phyloP scores from a whole-genome alignment of 225 moss, liverwort and hornwort species.

The Sphagnum tenellum region DNA sequence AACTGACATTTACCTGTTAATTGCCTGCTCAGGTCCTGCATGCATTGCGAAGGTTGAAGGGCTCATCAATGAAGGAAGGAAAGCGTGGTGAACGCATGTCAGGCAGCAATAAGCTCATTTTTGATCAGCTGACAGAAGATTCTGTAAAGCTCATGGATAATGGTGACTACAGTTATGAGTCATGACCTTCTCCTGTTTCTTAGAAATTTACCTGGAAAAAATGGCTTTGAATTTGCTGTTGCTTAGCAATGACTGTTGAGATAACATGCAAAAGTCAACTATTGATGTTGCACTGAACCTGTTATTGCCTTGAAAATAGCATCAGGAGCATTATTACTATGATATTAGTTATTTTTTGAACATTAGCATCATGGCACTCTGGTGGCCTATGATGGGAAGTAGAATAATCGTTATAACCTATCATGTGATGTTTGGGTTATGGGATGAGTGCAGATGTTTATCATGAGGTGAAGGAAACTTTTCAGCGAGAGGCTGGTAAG shows the following conservation, averaged over 20 bases:
- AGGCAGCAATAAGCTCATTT: constrained; percentile 51
- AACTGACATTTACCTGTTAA: too few relatives aligned
- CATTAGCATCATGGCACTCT: too few relatives aligned
- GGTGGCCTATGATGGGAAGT: too few relatives aligned
- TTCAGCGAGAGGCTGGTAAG: constrained; percentile 80
- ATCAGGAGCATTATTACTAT: too few relatives aligned
- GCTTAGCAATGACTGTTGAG: too few relatives aligned
- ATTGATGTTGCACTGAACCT: too few relatives aligned
- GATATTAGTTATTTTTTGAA: too few relatives aligned
- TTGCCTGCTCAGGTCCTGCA: constrained; percentile 43
- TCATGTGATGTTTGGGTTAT: too few relatives aligned
- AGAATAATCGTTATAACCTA: too few relatives aligned
- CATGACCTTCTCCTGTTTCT: constrained; percentile 1
- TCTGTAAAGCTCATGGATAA: constrained; percentile 90
- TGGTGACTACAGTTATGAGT: constrained; percentile 72
- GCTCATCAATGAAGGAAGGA: constrained; percentile 48
- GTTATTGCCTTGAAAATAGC: too few relatives aligned
- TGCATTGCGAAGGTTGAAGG: constrained; percentile 87
- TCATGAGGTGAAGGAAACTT: constrained; percentile 68
- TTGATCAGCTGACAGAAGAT: constrained; percentile 89
- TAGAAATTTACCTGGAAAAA: not conserved
- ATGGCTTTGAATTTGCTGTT: not conserved
- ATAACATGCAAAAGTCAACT: too few relatives aligned
- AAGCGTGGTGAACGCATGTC: constrained; percentile 67
- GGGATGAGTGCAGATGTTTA: constrained; percentile 61